Percentiles rank a stretch among this genome's conserved stretches.
These are phyloP conservation scores for Daldinia bambusicola DNA, from an alignment of 495 filamentous ascomycete genomes.

Conservation along the genomic window DNA sequence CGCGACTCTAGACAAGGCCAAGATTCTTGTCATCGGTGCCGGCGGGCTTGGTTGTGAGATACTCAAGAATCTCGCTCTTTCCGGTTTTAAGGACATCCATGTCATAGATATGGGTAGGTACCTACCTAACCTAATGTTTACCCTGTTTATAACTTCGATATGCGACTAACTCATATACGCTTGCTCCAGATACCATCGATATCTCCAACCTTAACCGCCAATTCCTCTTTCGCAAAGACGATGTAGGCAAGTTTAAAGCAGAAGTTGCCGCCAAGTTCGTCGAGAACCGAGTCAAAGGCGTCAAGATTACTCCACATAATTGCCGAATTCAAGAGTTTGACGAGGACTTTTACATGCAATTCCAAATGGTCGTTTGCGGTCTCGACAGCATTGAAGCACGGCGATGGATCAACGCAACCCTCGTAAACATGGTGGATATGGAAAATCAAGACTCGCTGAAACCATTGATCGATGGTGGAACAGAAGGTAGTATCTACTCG, in stretches of 20 bases:
- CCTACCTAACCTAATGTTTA: too few species aligned
- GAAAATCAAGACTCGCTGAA: conserved; percentile 84
- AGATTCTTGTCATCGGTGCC: conserved; percentile 85
- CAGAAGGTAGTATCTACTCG: conserved; percentile 74
- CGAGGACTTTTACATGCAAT: conserved; percentile 98
- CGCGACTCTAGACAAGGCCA: conserved; percentile 68
- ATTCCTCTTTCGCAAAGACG: conserved; percentile 91
- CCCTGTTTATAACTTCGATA: conserved; percentile 2
- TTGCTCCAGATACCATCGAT: conserved; percentile 84
- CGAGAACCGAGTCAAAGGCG: conserved; percentile 84
- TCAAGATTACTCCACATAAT: conserved; percentile 92
- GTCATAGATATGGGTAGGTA: conserved; percentile 91
- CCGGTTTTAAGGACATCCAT: conserved; percentile 96
- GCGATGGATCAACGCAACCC: conserved; percentile 96
- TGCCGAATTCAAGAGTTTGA: conserved; percentile 97
- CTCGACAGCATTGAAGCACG: conserved; percentile 97
- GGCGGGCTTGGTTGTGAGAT: conserved; percentile 97
- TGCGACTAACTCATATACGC: conserved; percentile 19
- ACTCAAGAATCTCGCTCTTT: conserved; percentile 93
- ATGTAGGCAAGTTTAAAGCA: conserved; percentile 95
- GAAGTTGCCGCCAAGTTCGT: conserved; percentile 93
- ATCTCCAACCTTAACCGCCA: conserved; percentile 98
- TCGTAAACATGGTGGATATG: conserved; percentile 82
- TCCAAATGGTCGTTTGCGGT: conserved; percentile 93
- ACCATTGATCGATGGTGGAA: conserved; percentile 95